A percentile compares a stretch with the other conserved stretches of the same genome.
Evolutionary conservation across 495 filamentous ascomycete species (phyloP).

Genomic region (Penicillium coprophilum): DNA sequence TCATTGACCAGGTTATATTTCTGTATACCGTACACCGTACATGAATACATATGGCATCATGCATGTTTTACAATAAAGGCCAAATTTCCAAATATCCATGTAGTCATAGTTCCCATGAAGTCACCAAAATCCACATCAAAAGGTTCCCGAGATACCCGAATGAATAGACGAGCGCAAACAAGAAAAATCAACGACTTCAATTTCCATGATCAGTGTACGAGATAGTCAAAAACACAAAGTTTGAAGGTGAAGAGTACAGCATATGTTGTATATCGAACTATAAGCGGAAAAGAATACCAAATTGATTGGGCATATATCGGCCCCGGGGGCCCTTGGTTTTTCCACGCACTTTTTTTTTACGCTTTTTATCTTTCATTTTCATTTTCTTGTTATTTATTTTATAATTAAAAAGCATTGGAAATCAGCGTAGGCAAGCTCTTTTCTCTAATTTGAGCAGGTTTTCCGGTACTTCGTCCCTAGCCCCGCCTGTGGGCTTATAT

Average conservation of each 20-base stretch:
- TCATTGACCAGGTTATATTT: slow-evolving; percentile 13
- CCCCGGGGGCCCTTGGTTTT: not conserved
- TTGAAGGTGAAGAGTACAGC: too few relatives aligned
- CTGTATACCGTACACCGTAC: not conserved
- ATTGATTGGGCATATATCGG: not conserved
- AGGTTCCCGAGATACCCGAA: slow-evolving; percentile 26
- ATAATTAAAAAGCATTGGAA: slow-evolving; percentile 24
- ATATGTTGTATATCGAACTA: not conserved
- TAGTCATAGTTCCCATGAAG: slow-evolving; percentile 15
- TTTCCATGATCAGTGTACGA: not conserved
- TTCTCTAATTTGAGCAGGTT: slow-evolving; percentile 3
- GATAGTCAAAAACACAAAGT: too few relatives aligned
- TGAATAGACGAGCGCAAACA: not conserved
- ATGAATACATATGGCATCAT: not conserved
- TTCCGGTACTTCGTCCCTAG: slow-evolving; percentile 13
- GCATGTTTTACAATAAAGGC: not conserved
- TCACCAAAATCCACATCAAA: slow-evolving; percentile 12
- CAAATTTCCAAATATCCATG: not conserved
- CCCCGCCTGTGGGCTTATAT: slow-evolving; percentile 17
- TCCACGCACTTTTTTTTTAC: slow-evolving; percentile 10
- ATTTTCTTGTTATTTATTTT: not conserved
- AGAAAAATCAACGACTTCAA: slow-evolving; percentile 9
- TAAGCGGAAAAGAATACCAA: not conserved
- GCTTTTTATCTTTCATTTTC: not conserved
- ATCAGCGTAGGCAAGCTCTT: slow-evolving; percentile 18